Evolutionary conservation across 495 filamentous ascomycete species (phyloP), one percentile per base, ranked within the genome.

Genomic region (Talaromyces stipitatus): DNA sequence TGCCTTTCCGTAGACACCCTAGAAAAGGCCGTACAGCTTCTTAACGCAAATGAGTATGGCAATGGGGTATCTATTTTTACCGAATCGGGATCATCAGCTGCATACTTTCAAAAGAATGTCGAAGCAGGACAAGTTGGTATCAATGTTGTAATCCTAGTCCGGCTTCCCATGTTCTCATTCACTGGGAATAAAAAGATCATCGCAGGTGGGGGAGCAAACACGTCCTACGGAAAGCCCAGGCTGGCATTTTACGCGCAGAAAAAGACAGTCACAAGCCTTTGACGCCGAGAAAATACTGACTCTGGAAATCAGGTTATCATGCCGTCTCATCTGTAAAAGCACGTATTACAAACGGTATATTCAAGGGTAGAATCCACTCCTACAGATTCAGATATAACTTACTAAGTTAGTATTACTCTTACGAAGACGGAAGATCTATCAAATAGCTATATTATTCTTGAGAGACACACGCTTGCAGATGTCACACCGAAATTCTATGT

Each of bases 261-360:
- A 52, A 92, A 94, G 82, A 94, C 89, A 29, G 88, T 94, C 33
- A 94, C 89, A 58, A 84, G 86, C 60, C 66, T 90, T 61, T 92
- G 90, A 90, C 78, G 77, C 45, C 80, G 78, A 50, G 85, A 87
- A 62, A 89, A 92, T 69, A 89, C 87, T 7, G 80, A 89, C 12
- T 81, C 78, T 57, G 87, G 86, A 72, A 89, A 88, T 14, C 83
- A 82, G 61, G 86, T 89, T 23, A 81, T 85, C 53, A 95, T 95
- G 89, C 89, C 89, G 23, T 92, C 89, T 57, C 87, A 91, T 46
- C 36, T 51, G 6, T 59, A 54, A 11, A 43, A 22, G 29, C 29
- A 32, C 29, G 5, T 32, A 32, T 32, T 32, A 32, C 29, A 32
- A 32, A 32, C 29, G n/a, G 4, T 43, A 43, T 43, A 43, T 43